A percentile compares a stretch with the other conserved stretches of the same genome.
These are phyloP conservation scores for Penicillium sp. DNA, from an alignment of 2,329 filamentous ascomycete genomes.

Conservation along the genomic window DNA sequence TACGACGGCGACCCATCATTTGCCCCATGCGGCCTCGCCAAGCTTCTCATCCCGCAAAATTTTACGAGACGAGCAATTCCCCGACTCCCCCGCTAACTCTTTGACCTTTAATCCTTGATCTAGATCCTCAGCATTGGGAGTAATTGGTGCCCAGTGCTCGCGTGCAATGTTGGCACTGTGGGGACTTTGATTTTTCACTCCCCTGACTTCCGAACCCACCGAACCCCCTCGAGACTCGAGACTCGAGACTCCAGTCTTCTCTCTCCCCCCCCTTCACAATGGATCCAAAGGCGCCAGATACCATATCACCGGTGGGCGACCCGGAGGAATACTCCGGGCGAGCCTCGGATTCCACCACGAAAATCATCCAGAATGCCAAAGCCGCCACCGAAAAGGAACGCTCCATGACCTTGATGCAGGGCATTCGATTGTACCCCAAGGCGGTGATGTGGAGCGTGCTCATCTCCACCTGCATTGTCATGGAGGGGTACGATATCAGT, in stretches of 20 bases:
- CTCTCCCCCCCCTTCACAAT: conserved; percentile 16
- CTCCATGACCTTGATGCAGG: conserved; percentile 72
- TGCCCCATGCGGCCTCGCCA: conserved; percentile 18
- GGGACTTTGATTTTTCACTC: conserved; percentile 24
- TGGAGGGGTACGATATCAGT: conserved; percentile 87
- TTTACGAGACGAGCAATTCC: conserved; percentile 11
- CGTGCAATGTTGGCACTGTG: conserved; percentile 22
- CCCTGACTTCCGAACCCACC: conserved; percentile 19
- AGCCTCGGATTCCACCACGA: conserved; percentile 30
- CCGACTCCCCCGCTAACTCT: conserved; percentile 18
- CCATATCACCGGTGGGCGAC: conserved; percentile 26
- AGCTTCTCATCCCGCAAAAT: conserved; percentile 23
- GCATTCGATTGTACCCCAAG: conserved; percentile 81
- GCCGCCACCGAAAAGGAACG: conserved; percentile 53
- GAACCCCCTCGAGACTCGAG: conserved; percentile 1
- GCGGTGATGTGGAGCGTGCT: conserved; percentile 80
- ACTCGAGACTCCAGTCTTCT: neutral
- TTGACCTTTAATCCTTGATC: neutral
- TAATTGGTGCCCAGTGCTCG: conserved; percentile 9
- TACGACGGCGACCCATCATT: conserved; percentile 1
- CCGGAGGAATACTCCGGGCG: conserved; percentile 13
- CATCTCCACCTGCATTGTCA: conserved; percentile 87
- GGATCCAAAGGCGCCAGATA: conserved; percentile 32
- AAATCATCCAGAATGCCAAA: conserved; percentile 44
- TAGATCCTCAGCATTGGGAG: neutral